These are phyloP conservation scores for Penicillium canescens DNA, from an alignment of 495 filamentous ascomycete species.

Conservation along the genomic window DNA sequence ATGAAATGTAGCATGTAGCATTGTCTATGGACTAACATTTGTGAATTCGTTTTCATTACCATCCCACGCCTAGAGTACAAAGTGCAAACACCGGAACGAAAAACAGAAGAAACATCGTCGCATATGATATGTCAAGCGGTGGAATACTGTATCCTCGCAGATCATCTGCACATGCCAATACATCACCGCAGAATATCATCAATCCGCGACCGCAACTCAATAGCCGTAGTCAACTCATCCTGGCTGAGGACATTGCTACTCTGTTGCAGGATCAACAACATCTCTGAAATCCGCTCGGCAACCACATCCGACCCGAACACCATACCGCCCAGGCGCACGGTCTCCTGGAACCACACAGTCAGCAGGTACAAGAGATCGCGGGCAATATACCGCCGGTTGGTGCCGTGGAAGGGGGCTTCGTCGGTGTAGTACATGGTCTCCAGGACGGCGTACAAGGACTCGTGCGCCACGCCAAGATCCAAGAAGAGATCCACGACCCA, in stretches of 20 bases:
- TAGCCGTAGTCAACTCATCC: slow-evolving; percentile 32
- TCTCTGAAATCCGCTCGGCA: slow-evolving; percentile 46
- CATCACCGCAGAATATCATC: slow-evolving; percentile 42
- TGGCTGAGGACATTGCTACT: slow-evolving; percentile 25
- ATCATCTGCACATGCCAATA: slow-evolving; percentile 2
- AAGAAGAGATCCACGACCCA: slow-evolving; percentile 87
- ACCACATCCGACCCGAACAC: slow-evolving; percentile 55
- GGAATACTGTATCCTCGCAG: background rate
- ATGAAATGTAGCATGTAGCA: background rate
- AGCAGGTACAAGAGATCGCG: slow-evolving; percentile 63
- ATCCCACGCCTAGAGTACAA: slow-evolving; percentile 16
- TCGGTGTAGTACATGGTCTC: slow-evolving; percentile 83
- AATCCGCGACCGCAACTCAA: slow-evolving; percentile 46
- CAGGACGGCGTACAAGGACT: slow-evolving; percentile 72
- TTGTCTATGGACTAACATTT: slow-evolving; percentile 2
- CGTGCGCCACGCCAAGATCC: slow-evolving; percentile 70
- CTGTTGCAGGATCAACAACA: slow-evolving; percentile 46
- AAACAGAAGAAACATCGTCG: background rate
- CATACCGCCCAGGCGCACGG: slow-evolving; percentile 51
- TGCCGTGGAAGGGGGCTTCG: slow-evolving; percentile 77
- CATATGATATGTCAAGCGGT: background rate
- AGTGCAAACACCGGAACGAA: background rate
- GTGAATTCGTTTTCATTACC: slow-evolving; percentile 13
- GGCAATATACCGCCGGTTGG: slow-evolving; percentile 59
- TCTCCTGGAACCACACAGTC: slow-evolving; percentile 62